Percentiles rank a stretch among this genome's conserved stretches.
Evolutionary conservation across 768 basidiomycete genomes (phyloP).

Genomic region (Termitomyces sp.): DNA sequence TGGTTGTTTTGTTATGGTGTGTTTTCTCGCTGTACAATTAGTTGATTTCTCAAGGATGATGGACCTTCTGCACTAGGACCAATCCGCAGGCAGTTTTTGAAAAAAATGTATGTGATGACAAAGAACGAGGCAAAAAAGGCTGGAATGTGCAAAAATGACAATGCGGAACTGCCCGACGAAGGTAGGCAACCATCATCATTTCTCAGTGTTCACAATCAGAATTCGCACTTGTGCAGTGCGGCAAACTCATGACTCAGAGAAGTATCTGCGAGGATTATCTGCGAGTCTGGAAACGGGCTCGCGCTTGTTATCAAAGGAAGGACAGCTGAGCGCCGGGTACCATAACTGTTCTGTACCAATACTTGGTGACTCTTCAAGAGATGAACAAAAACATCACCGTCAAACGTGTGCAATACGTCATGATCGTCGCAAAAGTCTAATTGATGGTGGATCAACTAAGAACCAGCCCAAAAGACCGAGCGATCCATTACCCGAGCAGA

Average conservation of each 20-base stretch:
- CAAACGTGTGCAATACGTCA: neutral
- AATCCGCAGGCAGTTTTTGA: neutral
- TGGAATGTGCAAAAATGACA: neutral
- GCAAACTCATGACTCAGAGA: neutral
- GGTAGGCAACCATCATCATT: no score
- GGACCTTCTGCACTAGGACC: neutral
- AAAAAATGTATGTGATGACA: no score
- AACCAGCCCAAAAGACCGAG: neutral
- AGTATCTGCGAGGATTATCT: neutral
- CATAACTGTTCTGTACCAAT: neutral
- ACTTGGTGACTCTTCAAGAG: neutral
- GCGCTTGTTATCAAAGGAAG: neutral
- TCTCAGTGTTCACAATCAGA: no score
- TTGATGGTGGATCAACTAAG: neutral
- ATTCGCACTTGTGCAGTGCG: no score
- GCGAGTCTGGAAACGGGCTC: neutral
- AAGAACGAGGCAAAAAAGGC: neutral
- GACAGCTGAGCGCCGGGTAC: neutral
- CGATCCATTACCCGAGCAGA: neutral
- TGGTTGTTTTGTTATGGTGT: neutral
- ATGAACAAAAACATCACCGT: neutral
- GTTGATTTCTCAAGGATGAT: neutral
- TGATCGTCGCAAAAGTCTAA: constrained; percentile 9
- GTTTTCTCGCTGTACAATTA: neutral
- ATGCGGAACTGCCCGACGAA: neutral